These are phyloP conservation scores for Candida schatavii DNA, from an alignment of 805 yeast genomes.

Conservation along the genomic window DNA sequence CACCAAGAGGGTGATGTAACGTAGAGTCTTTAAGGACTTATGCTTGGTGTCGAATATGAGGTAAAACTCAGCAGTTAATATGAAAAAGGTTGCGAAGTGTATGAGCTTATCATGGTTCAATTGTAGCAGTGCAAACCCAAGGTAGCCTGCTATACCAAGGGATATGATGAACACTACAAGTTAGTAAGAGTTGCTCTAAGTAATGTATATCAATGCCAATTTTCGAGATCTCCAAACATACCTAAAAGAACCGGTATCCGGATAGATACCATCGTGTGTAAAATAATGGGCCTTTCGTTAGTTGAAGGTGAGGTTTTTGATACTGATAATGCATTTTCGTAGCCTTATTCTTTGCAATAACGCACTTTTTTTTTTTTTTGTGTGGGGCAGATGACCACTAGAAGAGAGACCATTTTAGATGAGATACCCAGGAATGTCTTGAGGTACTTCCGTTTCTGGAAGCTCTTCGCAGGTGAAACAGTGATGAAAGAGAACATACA, in stretches of 20 bases:
- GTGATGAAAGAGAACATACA: no score
- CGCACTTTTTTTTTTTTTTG: no score
- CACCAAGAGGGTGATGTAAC: constrained; percentile 34
- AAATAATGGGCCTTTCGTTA: no score
- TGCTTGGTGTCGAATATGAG: constrained; percentile 38
- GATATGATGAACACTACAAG: constrained; percentile 25
- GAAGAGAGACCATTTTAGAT: no score
- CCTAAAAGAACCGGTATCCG: constrained; percentile 19
- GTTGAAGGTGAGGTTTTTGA: no score
- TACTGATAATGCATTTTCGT: no score
- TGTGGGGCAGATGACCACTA: no score
- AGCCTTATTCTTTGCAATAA: no score
- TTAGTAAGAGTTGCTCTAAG: neutral
- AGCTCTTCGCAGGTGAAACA: no score
- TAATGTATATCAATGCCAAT: neutral
- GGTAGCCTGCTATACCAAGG: constrained; percentile 34
- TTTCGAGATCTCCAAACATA: constrained; percentile 10
- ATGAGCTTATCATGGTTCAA: constrained; percentile 48
- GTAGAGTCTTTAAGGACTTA: constrained; percentile 24
- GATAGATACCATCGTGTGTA: constrained; percentile 14
- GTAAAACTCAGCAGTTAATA: constrained; percentile 49
- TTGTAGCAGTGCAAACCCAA: constrained; percentile 50
- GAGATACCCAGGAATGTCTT: no score
- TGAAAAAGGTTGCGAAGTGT: constrained; percentile 46
- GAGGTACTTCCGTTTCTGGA: no score